Evolutionary conservation across 768 basidiomycete species (phyloP).

Genomic region (Ramaria rubella): DNA sequence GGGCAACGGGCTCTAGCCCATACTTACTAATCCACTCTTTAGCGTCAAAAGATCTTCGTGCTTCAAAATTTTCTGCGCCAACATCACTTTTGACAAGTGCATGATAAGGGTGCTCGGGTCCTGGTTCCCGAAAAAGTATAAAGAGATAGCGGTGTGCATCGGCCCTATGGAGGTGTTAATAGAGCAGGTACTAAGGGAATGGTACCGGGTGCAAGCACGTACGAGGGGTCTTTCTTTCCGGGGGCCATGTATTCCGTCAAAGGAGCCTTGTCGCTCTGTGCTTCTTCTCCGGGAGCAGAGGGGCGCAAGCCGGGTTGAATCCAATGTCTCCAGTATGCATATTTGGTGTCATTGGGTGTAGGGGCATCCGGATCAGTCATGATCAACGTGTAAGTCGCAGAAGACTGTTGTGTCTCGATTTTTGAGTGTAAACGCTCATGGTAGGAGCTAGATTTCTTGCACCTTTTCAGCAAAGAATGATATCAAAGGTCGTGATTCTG

Average conservation of each 20-base stretch:
- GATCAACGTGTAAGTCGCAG: background rate
- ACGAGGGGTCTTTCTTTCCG: constrained; percentile 3
- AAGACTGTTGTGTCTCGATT: background rate
- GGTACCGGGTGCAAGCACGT: background rate
- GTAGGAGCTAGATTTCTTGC: background rate
- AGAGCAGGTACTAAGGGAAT: background rate
- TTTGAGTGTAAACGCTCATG: background rate
- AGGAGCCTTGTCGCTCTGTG: background rate
- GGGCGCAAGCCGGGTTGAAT: background rate
- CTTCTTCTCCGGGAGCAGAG: background rate
- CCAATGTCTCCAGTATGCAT: constrained; percentile 6
- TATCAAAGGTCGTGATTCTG: background rate
- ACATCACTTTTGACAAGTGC: background rate
- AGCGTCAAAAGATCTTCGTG: background rate
- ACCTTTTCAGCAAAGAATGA: background rate
- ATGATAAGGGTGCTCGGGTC: background rate
- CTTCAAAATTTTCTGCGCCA: background rate
- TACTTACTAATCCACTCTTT: background rate
- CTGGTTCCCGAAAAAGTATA: constrained; percentile 1
- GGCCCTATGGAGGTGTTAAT: background rate
- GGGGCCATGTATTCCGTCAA: constrained; percentile 1
- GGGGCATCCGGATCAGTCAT: constrained; percentile 7
- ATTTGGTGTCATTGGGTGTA: constrained; percentile 1
- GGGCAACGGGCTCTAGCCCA: background rate
- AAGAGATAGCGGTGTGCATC: constrained; percentile 1